A percentile compares a stretch with the other conserved stretches of the same genome.
Evolutionary conservation across 306 rosid genomes (phyloP).

Genomic region (Acmispon strigosus): DNA sequence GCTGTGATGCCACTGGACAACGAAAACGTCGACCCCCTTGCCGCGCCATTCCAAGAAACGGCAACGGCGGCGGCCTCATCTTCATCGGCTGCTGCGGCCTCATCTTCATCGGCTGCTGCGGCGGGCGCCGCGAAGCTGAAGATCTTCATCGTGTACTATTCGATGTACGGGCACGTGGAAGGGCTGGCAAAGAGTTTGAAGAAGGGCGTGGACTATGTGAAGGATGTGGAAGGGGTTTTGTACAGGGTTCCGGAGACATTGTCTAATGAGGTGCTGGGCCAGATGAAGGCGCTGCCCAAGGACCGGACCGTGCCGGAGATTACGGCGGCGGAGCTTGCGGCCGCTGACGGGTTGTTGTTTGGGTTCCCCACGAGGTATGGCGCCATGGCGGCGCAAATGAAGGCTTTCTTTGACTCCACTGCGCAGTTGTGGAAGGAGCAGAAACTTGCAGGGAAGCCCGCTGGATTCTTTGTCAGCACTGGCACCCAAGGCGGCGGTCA

Average conservation of each 20-base stretch:
- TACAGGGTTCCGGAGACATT: constrained; percentile 84
- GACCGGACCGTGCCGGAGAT: constrained; percentile 58
- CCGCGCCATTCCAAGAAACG: not conserved
- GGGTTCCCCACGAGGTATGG: constrained; percentile 96
- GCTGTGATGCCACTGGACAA: no score
- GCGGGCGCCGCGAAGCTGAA: constrained; percentile 31
- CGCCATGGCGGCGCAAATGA: constrained; percentile 95
- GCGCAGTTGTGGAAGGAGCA: constrained; percentile 82
- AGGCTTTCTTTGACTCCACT: constrained; percentile 87
- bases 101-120: not conserved
- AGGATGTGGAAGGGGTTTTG: constrained; percentile 67
- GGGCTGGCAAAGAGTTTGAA: constrained; percentile 68
- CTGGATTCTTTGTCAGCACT: constrained; percentile 86
- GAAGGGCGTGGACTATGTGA: constrained; percentile 78
- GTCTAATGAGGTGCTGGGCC: constrained; percentile 49
- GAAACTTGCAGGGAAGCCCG: constrained; percentile 91
- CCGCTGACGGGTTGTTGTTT: constrained; percentile 73
- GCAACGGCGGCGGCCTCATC: not conserved
- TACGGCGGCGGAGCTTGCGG: constrained; percentile 48
- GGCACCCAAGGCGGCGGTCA: constrained; percentile 99
- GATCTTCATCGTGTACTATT: constrained; percentile 78
- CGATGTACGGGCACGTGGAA: constrained; percentile 96
- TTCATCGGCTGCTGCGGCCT: no score
- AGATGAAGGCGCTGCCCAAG: constrained; percentile 73
- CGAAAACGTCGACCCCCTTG: no score